Percentiles rank a stretch among this genome's conserved stretches.
Evolutionary conservation across 176 grass and related monocot species (phyloP).

Genomic region (Themeda triandra): DNA sequence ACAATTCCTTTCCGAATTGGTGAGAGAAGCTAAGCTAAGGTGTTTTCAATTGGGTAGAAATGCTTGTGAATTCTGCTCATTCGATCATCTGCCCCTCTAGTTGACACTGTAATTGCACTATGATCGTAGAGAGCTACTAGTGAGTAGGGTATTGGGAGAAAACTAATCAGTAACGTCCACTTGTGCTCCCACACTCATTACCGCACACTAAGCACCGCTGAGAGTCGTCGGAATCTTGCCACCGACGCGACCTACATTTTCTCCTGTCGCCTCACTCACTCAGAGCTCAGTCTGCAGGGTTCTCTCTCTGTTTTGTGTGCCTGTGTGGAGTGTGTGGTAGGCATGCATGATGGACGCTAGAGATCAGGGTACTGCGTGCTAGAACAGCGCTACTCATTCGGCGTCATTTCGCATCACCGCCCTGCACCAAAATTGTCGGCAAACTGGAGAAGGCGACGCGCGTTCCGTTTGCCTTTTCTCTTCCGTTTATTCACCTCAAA

Average conservation of each 20-base stretch:
- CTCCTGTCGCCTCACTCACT: no score
- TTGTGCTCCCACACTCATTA: conserved; percentile 9
- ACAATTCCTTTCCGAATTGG: no score
- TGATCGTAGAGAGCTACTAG: not conserved
- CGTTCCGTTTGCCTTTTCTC: no score
- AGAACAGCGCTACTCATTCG: conserved; percentile 8
- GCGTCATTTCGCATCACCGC: not conserved
- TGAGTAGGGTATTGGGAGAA: not conserved
- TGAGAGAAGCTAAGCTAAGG: no score
- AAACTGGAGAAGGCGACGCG: no score
- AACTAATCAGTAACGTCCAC: not conserved
- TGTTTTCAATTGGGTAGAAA: not conserved
- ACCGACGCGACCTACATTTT: conserved; percentile 6
- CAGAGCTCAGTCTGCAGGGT: not conserved
- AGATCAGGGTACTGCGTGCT: not conserved
- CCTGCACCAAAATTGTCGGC: conserved; percentile 11
- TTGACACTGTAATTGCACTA: no score
- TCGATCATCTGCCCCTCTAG: not conserved
- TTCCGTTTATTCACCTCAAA: no score
- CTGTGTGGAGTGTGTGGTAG: not conserved
- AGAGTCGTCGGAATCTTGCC: conserved; percentile 7
- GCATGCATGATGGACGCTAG: not conserved
- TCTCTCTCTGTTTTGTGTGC: no score
- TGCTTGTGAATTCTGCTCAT: not conserved
- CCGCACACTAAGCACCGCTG: not conserved